Percentiles rank a stretch among this genome's conserved stretches.
Conservation (phyloP, 2,329 filamentous ascomycete species). For the Nothophaeocryptopus gaeumannii region DNA sequence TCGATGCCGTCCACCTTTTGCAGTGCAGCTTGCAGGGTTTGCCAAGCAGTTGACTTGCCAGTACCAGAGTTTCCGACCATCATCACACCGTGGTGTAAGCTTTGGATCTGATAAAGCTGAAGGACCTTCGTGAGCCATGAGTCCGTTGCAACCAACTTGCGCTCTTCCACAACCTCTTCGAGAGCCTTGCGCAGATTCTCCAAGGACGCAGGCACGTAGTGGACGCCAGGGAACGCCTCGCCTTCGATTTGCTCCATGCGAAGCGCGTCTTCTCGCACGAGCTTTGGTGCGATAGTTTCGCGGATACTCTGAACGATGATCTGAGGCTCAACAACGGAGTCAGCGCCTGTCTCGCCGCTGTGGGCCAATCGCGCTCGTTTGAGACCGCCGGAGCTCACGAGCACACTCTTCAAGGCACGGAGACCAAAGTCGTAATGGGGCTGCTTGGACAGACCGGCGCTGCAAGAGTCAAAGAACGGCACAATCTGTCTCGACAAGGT, state of each 20-base stretch:
- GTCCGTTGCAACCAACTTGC: constrained; percentile 85
- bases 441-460: constrained; percentile 80
- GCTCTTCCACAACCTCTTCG: constrained; percentile 74
- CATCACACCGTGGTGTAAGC: constrained; percentile 99
- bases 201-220: constrained; percentile 88
- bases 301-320: constrained; percentile 98
- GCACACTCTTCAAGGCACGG: constrained; percentile 94
- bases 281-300: constrained; percentile 95
- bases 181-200: constrained; percentile 77
- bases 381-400: constrained; percentile 93
- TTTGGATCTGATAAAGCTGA: constrained; percentile 96
- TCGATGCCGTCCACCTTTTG: constrained; percentile 89
- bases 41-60: constrained; percentile 95
- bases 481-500: constrained; percentile 90
- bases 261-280: constrained; percentile 88
- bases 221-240: constrained; percentile 84
- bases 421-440: constrained; percentile 99
- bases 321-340: constrained; percentile 81
- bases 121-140: constrained; percentile 97
- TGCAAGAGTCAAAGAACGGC: constrained; percentile 94
- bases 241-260: constrained; percentile 81
- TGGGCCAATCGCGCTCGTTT: constrained; percentile 76
- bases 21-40: constrained; percentile 82
- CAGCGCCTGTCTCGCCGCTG: constrained; percentile 52
- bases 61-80: constrained; percentile 99